Base-by-base conservation (phyloP, 208 protist genomes). In the Leishmania martiniquensis region DNA sequence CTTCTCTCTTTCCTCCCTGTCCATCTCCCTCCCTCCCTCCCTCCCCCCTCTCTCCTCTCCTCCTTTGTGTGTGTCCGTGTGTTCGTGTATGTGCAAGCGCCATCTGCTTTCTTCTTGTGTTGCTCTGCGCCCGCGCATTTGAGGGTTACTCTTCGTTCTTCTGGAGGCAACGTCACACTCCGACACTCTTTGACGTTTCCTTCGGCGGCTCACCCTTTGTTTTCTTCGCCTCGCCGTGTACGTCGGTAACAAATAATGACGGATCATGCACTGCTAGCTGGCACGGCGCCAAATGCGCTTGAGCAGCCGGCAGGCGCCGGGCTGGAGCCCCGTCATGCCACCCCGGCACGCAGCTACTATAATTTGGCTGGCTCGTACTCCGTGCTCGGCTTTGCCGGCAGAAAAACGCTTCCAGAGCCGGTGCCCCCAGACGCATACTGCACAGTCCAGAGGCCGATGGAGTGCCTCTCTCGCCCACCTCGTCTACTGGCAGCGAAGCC, bases 281-380 rank as follows among this genome's bases (percentile, higher is more conserved):
- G 9, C 22, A 4, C 22, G 70, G 15, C 3, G 54, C 63, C 37
- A 42, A 52, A 20, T 2, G 52, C 52, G 52, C 47, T 29, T 13
- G 52, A 44, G 34, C 45, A 29, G 32, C n/a, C 25, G 9, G 39
- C 12, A 63, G 15, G 13, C 70, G 4, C 52, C 15, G 29, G 29
- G 45, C 6, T 10, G 45, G 54, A 29, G 52, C 3, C 20, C 4
- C 13, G 37, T 44, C 20, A 60, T n/a, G 32, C 32, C 34, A 39
- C 32, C 7, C 29, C 70, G 49, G 51, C 52, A 59, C 70, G 52
- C 34, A 63, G 29, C 20, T 75, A 75, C 70, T 75, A 75, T 55
- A 44, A 20, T 59, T 37, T 63, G 20, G 47, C 34, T n/a, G 34
- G 70, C 34, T 45, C 34, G 37, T 60, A 25, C 52, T 4, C 52